phyloP scores from a whole-genome alignment of 768 basidiomycete species.

The Serendipita vermifera region DNA sequence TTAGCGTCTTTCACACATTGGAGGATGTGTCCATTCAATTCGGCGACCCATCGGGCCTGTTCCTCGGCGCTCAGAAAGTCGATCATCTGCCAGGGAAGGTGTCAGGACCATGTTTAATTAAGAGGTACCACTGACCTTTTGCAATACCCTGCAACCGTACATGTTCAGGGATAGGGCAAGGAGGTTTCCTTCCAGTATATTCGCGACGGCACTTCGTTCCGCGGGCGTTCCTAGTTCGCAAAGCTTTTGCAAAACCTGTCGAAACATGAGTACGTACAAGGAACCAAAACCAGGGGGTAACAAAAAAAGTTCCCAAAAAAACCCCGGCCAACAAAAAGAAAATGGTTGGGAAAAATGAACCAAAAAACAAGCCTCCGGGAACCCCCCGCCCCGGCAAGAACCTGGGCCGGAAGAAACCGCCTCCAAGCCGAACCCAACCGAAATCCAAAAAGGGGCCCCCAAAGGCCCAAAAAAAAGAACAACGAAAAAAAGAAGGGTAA shows the following conservation, averaged over 20 bases:
- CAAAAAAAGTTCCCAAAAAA: constrained; percentile 94
- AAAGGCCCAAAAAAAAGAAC: no score
- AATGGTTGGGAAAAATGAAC: constrained; percentile 70
- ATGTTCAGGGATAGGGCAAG: constrained; percentile 71
- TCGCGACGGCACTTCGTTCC: constrained; percentile 59
- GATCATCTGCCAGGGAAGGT: constrained; percentile 45
- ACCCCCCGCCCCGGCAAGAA: constrained; percentile 64
- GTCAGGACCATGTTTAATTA: constrained; percentile 11
- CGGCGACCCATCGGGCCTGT: constrained; percentile 58
- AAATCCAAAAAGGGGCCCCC: constrained; percentile 80
- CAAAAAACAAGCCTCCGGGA: constrained; percentile 71
- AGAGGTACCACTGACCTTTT: constrained; percentile 46
- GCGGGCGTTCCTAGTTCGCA: constrained; percentile 72
- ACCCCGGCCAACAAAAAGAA: constrained; percentile 69
- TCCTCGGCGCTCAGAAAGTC: constrained; percentile 71
- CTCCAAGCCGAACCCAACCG: constrained; percentile 90
- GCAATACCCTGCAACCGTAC: constrained; percentile 93
- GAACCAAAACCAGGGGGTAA: constrained; percentile 9
- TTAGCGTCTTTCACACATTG: constrained; percentile 83
- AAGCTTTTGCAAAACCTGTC: constrained; percentile 82
- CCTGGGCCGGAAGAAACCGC: constrained; percentile 90
- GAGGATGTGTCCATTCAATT: constrained; percentile 68
- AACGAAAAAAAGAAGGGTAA: not conserved
- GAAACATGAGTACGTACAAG: not conserved
- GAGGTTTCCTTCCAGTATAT: constrained; percentile 64